phyloP scores from a whole-genome alignment of 345 rosid genomes.

The Eucalyptus victrix region DNA sequence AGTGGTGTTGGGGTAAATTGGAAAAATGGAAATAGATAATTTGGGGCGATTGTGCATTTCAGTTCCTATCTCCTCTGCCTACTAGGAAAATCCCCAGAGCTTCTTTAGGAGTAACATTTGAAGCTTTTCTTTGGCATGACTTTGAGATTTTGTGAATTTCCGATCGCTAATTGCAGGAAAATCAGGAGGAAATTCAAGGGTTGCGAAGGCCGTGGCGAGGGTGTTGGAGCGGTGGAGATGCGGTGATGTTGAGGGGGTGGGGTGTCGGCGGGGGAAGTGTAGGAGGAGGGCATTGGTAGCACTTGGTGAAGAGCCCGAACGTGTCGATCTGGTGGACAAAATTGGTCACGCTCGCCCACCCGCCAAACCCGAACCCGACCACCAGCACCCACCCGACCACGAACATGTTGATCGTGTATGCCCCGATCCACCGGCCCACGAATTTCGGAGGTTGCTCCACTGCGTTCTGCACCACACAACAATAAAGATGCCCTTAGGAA shows the following conservation, averaged over 20 bases:
- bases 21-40: neutral
- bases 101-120: neutral
- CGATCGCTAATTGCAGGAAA: neutral
- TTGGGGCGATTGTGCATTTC: neutral
- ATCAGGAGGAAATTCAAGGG: neutral
- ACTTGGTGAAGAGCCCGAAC: constrained; percentile 88
- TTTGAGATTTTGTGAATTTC: neutral
- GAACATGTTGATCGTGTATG: constrained; percentile 63
- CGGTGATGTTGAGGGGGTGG: constrained; percentile 23
- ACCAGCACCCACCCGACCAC: constrained; percentile 89
- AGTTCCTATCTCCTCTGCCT: neutral
- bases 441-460: constrained; percentile 81
- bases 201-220: constrained; percentile 29
- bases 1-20: neutral
- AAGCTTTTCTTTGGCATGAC: neutral
- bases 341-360: constrained; percentile 88
- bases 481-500: neutral
- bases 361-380: constrained; percentile 96
- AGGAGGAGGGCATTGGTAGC: constrained; percentile 84
- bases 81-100: neutral
- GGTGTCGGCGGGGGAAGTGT: constrained; percentile 3
- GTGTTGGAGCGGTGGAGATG: constrained; percentile 20
- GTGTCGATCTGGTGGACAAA: constrained; percentile 93
- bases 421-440: constrained; percentile 77
- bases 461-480: constrained; percentile 55